Conservation (phyloP, 768 basidiomycete genomes). For the Agrocybe chaxingu region DNA sequence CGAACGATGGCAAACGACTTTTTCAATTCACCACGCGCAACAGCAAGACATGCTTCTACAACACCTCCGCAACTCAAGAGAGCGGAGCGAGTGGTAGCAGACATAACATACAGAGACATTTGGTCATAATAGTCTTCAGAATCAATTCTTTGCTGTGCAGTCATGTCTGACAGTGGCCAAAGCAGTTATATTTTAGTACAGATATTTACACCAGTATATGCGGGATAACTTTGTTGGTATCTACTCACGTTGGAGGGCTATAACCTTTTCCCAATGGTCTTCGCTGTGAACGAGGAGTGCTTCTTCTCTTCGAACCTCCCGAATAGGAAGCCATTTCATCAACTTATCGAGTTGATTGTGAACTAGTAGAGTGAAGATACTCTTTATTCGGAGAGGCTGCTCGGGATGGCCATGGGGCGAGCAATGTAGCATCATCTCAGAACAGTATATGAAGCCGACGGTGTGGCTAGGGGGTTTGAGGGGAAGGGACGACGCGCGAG, state of each 20-base stretch:
- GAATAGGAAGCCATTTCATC: slow-evolving; percentile 79
- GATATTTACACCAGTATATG: slow-evolving; percentile 1
- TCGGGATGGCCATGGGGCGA: slow-evolving; percentile 56
- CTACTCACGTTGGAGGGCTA: slow-evolving; percentile 75
- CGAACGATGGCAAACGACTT: slow-evolving; percentile 95
- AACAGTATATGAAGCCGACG: slow-evolving; percentile 86
- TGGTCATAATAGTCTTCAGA: slow-evolving; percentile 85
- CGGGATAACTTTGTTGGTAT: slow-evolving; percentile 7
- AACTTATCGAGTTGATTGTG: slow-evolving; percentile 53
- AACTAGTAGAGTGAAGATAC: slow-evolving; percentile 69
- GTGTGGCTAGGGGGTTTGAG: slow-evolving; percentile 33
- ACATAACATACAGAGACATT: slow-evolving; percentile 89
- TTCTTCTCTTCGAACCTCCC: slow-evolving; percentile 73
- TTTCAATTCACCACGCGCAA: slow-evolving; percentile 73
- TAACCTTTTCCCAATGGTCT: slow-evolving; percentile 89
- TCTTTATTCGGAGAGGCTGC: slow-evolving; percentile 82
- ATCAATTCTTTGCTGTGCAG: slow-evolving; percentile 68
- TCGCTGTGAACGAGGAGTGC: slow-evolving; percentile 87
- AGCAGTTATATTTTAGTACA: slow-evolving; percentile 12
- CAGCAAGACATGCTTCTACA: slow-evolving; percentile 84
- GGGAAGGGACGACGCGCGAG: slow-evolving; percentile 44
- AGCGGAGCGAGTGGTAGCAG: slow-evolving; percentile 80
- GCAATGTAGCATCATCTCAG: slow-evolving; percentile 83
- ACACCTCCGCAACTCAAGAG: slow-evolving; percentile 92
- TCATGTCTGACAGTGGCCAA: slow-evolving; percentile 52